Conservation (phyloP, 2,329 filamentous ascomycete species). For the Fusarium redolens region DNA sequence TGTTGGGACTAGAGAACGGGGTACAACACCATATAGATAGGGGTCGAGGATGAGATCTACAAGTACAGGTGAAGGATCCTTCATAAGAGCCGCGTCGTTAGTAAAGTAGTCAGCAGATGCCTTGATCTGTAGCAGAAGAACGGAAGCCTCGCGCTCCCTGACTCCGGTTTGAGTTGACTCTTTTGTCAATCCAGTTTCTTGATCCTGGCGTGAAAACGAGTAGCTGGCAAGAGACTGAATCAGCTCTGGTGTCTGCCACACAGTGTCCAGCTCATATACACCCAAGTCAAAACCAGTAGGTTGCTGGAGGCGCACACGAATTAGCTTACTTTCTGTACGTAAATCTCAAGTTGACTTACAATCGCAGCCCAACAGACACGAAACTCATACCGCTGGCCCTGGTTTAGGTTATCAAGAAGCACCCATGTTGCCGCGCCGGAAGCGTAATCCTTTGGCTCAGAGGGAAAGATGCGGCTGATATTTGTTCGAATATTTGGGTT, state of each 20-base stretch:
- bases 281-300: conserved; percentile 82
- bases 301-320: conserved; percentile 68
- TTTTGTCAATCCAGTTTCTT: conserved; percentile 13
- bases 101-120: conserved; percentile 89
- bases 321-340: conserved; percentile 12
- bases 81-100: conserved; percentile 79
- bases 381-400: conserved; percentile 85
- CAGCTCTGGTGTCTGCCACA: conserved; percentile 72
- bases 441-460: conserved; percentile 53
- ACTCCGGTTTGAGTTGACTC: conserved; percentile 13
- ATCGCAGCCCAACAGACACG: conserved; percentile 94
- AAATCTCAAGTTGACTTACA: conserved; percentile 64
- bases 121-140: conserved; percentile 78
- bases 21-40: conserved; percentile 82
- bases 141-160: conserved; percentile 55
- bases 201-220: conserved; percentile 61
- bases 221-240: conserved; percentile 73
- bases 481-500: conserved; percentile 68
- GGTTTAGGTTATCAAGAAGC: conserved; percentile 75
- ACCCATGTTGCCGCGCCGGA: conserved; percentile 80
- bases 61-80: conserved; percentile 75
- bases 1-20: conserved; percentile 79
- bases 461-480: conserved; percentile 76
- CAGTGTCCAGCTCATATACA: conserved; percentile 69
- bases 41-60: conserved; percentile 90